These are phyloP conservation scores for Trypanosoma congolense DNA, from an alignment of 208 protist genomes.

Conservation along the genomic window DNA sequence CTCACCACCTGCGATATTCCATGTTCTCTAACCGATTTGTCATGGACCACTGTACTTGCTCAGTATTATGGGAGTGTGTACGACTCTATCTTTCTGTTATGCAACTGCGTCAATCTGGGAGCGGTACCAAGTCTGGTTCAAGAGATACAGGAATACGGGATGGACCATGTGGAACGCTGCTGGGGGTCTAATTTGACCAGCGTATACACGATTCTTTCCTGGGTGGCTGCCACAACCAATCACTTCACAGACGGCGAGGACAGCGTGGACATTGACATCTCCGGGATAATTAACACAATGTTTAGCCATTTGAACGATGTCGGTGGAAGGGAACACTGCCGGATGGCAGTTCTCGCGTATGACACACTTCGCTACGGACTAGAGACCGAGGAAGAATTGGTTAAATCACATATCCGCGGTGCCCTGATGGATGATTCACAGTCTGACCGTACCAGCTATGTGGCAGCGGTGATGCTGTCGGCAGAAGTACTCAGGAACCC, in stretches of 20 bases:
- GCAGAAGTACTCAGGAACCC: conserved; percentile 54
- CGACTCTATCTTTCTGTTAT: conserved; percentile 44
- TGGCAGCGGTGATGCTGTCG: conserved; percentile 49
- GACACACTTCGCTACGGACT: conserved; percentile 38
- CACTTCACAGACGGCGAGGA: background rate
- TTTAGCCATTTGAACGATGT: conserved; percentile 63
- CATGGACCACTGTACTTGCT: conserved; percentile 48
- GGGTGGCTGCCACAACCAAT: conserved; percentile 28
- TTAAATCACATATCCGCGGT: conserved; percentile 25
- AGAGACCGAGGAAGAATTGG: conserved; percentile 33
- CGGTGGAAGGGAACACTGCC: conserved; percentile 52
- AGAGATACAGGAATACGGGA: conserved; percentile 37
- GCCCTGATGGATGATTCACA: conserved; percentile 35
- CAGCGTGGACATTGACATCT: conserved; percentile 23
- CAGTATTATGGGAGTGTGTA: conserved; percentile 58
- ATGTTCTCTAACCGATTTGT: conserved; percentile 31
- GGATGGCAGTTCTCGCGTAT: conserved; percentile 56
- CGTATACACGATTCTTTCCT: conserved; percentile 70
- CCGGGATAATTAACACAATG: conserved; percentile 42
- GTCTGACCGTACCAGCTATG: conserved; percentile 58
- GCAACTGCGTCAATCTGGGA: conserved; percentile 11
- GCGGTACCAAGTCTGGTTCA: conserved; percentile 19
- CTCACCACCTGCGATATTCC: conserved; percentile 20
- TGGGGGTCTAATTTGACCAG: conserved; percentile 66
- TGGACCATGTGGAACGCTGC: conserved; percentile 66